These are phyloP conservation scores for Antitrichia curtipendula DNA, from an alignment of 225 moss, liverwort and hornwort genomes.

Conservation along the genomic window DNA sequence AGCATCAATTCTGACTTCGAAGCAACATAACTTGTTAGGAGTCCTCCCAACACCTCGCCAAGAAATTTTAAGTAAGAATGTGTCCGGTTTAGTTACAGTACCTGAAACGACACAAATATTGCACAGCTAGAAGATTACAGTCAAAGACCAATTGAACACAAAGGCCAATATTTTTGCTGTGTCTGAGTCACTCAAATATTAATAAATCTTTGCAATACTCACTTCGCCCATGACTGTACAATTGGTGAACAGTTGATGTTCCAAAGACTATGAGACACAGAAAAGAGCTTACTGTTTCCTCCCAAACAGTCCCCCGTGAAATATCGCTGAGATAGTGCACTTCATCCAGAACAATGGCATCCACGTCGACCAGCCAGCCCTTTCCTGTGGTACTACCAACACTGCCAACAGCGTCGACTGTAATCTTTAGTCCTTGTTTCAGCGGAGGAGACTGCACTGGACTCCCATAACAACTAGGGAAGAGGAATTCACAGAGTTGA, in stretches of 20 bases:
- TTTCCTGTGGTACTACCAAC: slow-evolving; percentile 46
- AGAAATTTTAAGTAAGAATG: not conserved
- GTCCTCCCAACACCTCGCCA: not conserved
- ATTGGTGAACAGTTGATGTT: not conserved
- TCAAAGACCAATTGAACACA: not conserved
- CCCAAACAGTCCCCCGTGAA: slow-evolving; percentile 82
- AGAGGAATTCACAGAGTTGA: not conserved
- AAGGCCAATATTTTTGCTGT: not conserved
- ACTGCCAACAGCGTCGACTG: slow-evolving; percentile 20
- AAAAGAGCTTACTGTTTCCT: slow-evolving; percentile 52
- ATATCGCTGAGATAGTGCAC: slow-evolving; percentile 85
- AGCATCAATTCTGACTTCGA: not conserved
- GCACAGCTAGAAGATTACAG: not conserved
- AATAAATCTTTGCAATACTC: not conserved
- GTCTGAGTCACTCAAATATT: not conserved
- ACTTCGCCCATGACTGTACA: not conserved
- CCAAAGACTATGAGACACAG: not conserved
- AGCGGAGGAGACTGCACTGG: not conserved
- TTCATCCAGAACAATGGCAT: slow-evolving; percentile 76
- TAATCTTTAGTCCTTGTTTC: not conserved
- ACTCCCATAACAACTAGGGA: not conserved
- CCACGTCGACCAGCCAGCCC: slow-evolving; percentile 48
- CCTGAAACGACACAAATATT: not conserved
- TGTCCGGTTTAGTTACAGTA: not conserved
- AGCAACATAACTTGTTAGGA: not conserved